These are phyloP conservation scores for Trypanosomatidae sp. DNA, from an alignment of 208 protist genomes.

Conservation along the genomic window DNA sequence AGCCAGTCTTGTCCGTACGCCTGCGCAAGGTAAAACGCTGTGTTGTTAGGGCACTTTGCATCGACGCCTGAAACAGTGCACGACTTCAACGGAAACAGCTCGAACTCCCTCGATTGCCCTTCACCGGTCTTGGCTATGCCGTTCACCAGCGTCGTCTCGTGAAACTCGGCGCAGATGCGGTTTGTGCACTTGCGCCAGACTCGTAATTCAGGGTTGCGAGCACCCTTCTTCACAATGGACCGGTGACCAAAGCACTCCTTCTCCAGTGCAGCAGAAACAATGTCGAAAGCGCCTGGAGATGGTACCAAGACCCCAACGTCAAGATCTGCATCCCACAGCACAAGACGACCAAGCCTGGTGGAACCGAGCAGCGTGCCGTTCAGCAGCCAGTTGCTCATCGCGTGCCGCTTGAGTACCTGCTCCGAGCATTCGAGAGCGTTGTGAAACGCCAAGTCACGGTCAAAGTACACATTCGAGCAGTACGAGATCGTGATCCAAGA, in stretches of 20 bases:
- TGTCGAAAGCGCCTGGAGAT: slow-evolving; percentile 34
- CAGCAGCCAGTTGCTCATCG: slow-evolving; percentile 58
- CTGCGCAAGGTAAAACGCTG: slow-evolving; percentile 57
- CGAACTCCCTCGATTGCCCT: slow-evolving; percentile 35
- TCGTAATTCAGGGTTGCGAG: slow-evolving; percentile 28
- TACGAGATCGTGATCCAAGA: slow-evolving; percentile 62
- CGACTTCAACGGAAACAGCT: slow-evolving; percentile 59
- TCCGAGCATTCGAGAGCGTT: slow-evolving; percentile 61
- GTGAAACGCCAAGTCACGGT: slow-evolving; percentile 60
- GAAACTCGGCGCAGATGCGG: slow-evolving; percentile 79
- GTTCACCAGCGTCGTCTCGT: slow-evolving; percentile 40
- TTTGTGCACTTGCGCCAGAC: slow-evolving; percentile 74
- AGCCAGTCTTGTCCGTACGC: slow-evolving; percentile 78
- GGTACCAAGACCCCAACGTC: slow-evolving; percentile 62
- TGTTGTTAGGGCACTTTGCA: slow-evolving; percentile 62
- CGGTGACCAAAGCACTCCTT: slow-evolving; percentile 51
- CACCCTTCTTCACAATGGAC: slow-evolving; percentile 27
- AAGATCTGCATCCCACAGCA: slow-evolving; percentile 87
- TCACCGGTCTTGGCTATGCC: slow-evolving; percentile 38
- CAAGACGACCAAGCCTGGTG: slow-evolving; percentile 60
- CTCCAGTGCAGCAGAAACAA: slow-evolving; percentile 28
- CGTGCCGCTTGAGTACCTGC: slow-evolving; percentile 36
- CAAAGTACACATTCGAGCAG: slow-evolving; percentile 77
- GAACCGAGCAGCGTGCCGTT: slow-evolving; percentile 82
- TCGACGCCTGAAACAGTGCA: slow-evolving; percentile 60